Conservation (phyloP, 2,329 filamentous ascomycete genomes). For the Verticillium tricorpus region DNA sequence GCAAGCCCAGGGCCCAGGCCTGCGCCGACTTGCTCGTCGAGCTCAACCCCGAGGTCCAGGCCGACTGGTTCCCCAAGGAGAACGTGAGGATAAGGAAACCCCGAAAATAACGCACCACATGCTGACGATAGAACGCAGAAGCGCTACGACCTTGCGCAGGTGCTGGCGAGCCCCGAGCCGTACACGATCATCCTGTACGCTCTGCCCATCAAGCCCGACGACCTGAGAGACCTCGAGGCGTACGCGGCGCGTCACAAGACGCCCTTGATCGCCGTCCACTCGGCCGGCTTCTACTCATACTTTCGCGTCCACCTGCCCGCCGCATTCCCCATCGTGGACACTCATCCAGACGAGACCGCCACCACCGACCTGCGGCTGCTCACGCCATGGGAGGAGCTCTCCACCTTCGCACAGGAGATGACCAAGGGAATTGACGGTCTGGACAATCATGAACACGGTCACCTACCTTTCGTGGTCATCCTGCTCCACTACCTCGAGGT, state of each 20-base stretch:
- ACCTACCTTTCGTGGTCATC: slow-evolving; percentile 82
- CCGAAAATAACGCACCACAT: neutral
- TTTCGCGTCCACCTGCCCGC: slow-evolving; percentile 75
- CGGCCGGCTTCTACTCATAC: slow-evolving; percentile 85
- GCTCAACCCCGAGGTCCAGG: slow-evolving; percentile 87
- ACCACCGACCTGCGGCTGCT: slow-evolving; percentile 82
- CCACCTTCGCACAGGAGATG: slow-evolving; percentile 60
- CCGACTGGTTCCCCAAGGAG: slow-evolving; percentile 58
- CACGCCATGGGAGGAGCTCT: slow-evolving; percentile 79
- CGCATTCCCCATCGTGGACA: slow-evolving; percentile 91
- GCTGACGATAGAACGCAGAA: slow-evolving; percentile 13
- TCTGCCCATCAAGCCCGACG: slow-evolving; percentile 40
- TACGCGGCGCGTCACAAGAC: slow-evolving; percentile 54
- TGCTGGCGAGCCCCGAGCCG: slow-evolving; percentile 33
- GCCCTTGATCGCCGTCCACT: slow-evolving; percentile 79
- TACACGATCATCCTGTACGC: slow-evolving; percentile 55
- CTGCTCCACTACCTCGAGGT: slow-evolving; percentile 75
- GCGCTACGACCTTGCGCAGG: slow-evolving; percentile 28
- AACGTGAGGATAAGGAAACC: slow-evolving; percentile 26
- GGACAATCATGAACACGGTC: slow-evolving; percentile 78
- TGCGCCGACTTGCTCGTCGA: slow-evolving; percentile 75
- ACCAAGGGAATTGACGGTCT: slow-evolving; percentile 66
- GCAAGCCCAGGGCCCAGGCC: slow-evolving; percentile 72
- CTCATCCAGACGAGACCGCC: slow-evolving; percentile 83
- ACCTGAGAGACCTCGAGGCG: slow-evolving; percentile 38